Percentiles rank a stretch among this genome's conserved stretches.
phyloP scores from a whole-genome alignment of 2,329 filamentous ascomycete genomes.

The Aspergillus tamarii region DNA sequence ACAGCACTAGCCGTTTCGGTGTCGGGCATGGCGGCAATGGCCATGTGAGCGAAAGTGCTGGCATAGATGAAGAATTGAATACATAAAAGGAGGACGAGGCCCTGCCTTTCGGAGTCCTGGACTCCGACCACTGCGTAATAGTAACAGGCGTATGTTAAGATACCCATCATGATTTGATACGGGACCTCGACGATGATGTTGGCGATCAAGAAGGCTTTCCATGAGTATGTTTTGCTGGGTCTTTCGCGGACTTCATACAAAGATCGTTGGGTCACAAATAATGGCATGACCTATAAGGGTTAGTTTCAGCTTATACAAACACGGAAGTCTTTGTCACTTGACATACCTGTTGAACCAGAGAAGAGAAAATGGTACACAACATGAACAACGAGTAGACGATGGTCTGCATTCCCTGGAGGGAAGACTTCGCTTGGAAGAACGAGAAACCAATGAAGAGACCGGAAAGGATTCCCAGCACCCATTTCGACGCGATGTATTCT shows the following conservation, averaged over 20 bases:
- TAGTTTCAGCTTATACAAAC: neutral
- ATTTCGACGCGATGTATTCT: conserved; percentile 81
- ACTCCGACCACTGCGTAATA: conserved; percentile 76
- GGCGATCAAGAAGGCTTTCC: conserved; percentile 81
- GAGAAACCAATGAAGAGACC: conserved; percentile 81
- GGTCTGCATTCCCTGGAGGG: conserved; percentile 77
- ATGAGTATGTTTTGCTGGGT: conserved; percentile 80
- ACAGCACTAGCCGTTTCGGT: conserved; percentile 76
- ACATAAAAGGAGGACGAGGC: conserved; percentile 76
- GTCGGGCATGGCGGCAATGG: conserved; percentile 74
- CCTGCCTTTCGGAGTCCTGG: conserved; percentile 68
- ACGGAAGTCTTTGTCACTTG: neutral
- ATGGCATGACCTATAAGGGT: conserved; percentile 63
- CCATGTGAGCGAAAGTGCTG: conserved; percentile 77
- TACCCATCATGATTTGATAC: conserved; percentile 75
- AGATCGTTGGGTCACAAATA: conserved; percentile 78
- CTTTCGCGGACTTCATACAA: conserved; percentile 85
- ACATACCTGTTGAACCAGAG: conserved; percentile 38
- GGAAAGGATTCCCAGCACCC: conserved; percentile 61
- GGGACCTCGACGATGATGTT: conserved; percentile 84
- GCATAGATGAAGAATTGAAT: conserved; percentile 78
- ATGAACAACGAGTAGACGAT: conserved; percentile 86
- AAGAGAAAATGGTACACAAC: conserved; percentile 70
- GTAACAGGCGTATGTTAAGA: conserved; percentile 76
- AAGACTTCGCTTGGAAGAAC: conserved; percentile 72